Evolutionary conservation across 176 grass and related monocot species (phyloP).

Genomic region (Raddia distichophylla): DNA sequence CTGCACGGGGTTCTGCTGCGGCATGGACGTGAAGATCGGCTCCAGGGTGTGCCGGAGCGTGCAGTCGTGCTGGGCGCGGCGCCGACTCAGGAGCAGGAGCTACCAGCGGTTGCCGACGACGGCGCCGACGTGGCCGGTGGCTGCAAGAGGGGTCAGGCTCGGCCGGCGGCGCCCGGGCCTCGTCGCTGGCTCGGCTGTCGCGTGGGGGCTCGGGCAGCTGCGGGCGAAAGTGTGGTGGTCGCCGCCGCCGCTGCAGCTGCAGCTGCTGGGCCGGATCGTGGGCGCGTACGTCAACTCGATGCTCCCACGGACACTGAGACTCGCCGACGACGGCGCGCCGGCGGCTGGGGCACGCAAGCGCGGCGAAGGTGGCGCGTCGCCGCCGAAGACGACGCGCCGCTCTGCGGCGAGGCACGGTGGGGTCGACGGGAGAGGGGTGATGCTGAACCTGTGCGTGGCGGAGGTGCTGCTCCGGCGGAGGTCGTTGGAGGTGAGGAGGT

Average conservation of each 20-base stretch:
- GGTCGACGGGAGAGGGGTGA: constrained; percentile 40
- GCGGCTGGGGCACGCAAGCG: neutral
- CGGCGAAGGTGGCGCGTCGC: neutral
- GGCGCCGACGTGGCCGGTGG: neutral
- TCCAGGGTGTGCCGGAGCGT: constrained; percentile 20
- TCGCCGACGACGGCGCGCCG: neutral
- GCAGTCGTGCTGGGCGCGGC: constrained; percentile 25
- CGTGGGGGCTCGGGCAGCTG: neutral
- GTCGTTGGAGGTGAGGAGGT: constrained; percentile 38
- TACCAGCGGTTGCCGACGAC: constrained; percentile 14
- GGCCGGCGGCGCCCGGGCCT: constrained; percentile 8
- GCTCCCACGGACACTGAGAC: neutral
- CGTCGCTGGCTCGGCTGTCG: neutral
- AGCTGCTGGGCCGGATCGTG: constrained; percentile 31
- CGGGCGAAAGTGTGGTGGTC: neutral
- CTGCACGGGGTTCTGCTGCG: neutral
- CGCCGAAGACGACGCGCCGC: constrained; percentile 11
- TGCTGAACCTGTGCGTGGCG: constrained; percentile 46
- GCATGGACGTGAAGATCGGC: constrained; percentile 16
- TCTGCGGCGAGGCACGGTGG: neutral
- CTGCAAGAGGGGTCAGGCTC: constrained; percentile 32
- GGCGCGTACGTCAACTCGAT: constrained; percentile 33
- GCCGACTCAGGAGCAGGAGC: neutral
- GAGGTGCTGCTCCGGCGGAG: constrained; percentile 39
- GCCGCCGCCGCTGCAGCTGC: constrained; percentile 34